phyloP scores from a whole-genome alignment of 2,329 filamentous ascomycete genomes.

The Lachnellula arida region DNA sequence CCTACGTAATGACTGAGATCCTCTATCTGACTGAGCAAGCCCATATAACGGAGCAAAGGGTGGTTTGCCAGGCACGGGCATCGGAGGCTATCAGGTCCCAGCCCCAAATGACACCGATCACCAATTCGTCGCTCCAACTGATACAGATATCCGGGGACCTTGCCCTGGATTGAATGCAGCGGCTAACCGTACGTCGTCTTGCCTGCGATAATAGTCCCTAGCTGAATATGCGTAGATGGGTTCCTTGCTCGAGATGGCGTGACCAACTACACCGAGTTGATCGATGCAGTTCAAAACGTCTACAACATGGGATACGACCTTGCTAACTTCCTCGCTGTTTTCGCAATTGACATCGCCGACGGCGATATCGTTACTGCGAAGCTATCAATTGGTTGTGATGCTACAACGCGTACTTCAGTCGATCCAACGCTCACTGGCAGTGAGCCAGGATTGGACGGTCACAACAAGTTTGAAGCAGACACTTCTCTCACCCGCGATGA shows the following conservation, averaged over 20 bases:
- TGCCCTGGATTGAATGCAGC: slow-evolving; percentile 39
- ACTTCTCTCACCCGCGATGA: slow-evolving; percentile 22
- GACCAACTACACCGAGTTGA: slow-evolving; percentile 24
- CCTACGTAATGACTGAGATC: too few relatives aligned
- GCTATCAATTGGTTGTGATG: slow-evolving; percentile 26
- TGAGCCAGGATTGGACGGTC: slow-evolving; percentile 22
- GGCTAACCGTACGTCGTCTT: too few relatives aligned
- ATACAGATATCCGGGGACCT: slow-evolving; percentile 37
- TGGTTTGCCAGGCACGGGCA: slow-evolving; percentile 36
- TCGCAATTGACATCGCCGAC: slow-evolving; percentile 19
- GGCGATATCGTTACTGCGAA: slow-evolving; percentile 23
- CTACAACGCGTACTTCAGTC: slow-evolving; percentile 29
- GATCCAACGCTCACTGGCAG: slow-evolving; percentile 15
- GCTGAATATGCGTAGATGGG: slow-evolving; percentile 37
- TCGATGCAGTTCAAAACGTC: slow-evolving; percentile 26
- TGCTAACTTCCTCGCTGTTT: slow-evolving; percentile 17
- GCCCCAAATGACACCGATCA: slow-evolving; percentile 31
- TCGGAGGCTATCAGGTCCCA: slow-evolving; percentile 41
- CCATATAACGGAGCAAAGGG: slow-evolving; percentile 41
- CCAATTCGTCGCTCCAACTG: slow-evolving; percentile 17
- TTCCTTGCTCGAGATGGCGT: slow-evolving; percentile 38
- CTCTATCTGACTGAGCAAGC: too few relatives aligned
- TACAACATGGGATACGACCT: slow-evolving; percentile 24
- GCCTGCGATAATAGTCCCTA: background rate
- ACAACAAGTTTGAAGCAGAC: slow-evolving; percentile 24